These are phyloP conservation scores for Scheffersomyces parashehatae DNA, from an alignment of 1,139 yeast species.

Conservation along the genomic window DNA sequence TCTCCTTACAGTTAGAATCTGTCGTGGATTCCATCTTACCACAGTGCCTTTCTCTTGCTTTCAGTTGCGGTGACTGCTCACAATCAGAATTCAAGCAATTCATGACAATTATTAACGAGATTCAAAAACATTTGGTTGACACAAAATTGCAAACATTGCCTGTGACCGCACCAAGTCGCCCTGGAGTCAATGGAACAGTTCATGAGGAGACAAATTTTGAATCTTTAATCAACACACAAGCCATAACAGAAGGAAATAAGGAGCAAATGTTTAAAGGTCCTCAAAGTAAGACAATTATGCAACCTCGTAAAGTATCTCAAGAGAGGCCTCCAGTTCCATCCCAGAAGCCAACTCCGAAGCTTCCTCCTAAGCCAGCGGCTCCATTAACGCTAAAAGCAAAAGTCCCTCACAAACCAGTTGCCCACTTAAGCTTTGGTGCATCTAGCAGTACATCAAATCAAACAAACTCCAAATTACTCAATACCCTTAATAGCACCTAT, in stretches of 20 bases:
- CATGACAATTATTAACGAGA: conserved; percentile 25
- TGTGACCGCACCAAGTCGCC: conserved; percentile 5
- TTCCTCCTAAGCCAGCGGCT: conserved; percentile 1
- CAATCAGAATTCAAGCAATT: conserved; percentile 36
- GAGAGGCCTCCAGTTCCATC: neutral
- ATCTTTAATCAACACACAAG: conserved; percentile 34
- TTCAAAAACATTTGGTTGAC: conserved; percentile 30
- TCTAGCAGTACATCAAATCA: conserved; percentile 10
- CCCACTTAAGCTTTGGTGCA: conserved; percentile 28
- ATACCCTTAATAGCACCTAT: conserved; percentile 21
- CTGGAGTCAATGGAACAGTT: conserved; percentile 9
- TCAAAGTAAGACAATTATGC: conserved; percentile 14
- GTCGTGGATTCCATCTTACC: conserved; percentile 40
- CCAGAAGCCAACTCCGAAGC: conserved; percentile 1
- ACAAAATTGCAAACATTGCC: conserved; percentile 32
- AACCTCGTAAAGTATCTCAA: conserved; percentile 6
- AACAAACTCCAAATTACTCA: conserved; percentile 17
- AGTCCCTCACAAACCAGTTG: conserved; percentile 3
- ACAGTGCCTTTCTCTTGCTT: conserved; percentile 38
- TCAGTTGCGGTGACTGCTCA: conserved; percentile 45
- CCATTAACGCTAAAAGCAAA: conserved; percentile 13
- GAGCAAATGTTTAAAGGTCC: conserved; percentile 29
- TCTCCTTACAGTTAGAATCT: conserved; percentile 37
- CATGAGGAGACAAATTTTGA: conserved; percentile 21
- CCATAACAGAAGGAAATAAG: conserved; percentile 28